phyloP scores from a whole-genome alignment of 2,329 filamentous ascomycete species.

The Sporothrix variecibatus region DNA sequence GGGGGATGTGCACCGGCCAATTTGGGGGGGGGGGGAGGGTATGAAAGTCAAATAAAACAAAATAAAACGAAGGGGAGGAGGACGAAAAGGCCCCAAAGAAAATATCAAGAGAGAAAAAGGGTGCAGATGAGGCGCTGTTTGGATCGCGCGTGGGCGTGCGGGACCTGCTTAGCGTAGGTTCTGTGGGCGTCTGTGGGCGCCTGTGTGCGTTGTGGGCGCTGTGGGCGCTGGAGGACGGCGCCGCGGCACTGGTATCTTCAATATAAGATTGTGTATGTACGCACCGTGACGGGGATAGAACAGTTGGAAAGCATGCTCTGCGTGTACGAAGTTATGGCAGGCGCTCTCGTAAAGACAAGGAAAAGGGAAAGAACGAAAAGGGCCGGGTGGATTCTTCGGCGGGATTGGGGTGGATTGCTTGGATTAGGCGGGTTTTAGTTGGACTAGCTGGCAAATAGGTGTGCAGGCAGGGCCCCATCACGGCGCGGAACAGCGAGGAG shows the following conservation, averaged over 20 bases:
- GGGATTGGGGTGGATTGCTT: constrained; percentile 8
- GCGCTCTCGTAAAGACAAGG: background rate
- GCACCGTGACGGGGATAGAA: too few relatives aligned
- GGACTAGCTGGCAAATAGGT: background rate
- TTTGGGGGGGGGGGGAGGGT: background rate
- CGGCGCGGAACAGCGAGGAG: constrained; percentile 1
- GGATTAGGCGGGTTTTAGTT: constrained; percentile 15
- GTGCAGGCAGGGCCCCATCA: constrained; percentile 5
- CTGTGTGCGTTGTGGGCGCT: background rate
- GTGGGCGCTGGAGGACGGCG: background rate
- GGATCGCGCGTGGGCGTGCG: background rate
- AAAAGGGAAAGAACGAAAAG: background rate
- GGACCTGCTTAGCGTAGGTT: background rate
- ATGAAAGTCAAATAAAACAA: background rate
- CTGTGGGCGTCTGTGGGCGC: background rate
- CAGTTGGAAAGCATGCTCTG: too few relatives aligned
- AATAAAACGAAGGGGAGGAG: background rate
- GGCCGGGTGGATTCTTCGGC: constrained; percentile 19
- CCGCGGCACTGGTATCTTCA: background rate
- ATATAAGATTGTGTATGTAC: too few relatives aligned
- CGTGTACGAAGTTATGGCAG: background rate
- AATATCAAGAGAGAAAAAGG: background rate
- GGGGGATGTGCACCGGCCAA: background rate
- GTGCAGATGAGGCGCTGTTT: background rate
- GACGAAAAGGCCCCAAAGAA: constrained; percentile 6